Conservation (phyloP, 106 monocot genomes). For the Amphibolis antarctica region DNA sequence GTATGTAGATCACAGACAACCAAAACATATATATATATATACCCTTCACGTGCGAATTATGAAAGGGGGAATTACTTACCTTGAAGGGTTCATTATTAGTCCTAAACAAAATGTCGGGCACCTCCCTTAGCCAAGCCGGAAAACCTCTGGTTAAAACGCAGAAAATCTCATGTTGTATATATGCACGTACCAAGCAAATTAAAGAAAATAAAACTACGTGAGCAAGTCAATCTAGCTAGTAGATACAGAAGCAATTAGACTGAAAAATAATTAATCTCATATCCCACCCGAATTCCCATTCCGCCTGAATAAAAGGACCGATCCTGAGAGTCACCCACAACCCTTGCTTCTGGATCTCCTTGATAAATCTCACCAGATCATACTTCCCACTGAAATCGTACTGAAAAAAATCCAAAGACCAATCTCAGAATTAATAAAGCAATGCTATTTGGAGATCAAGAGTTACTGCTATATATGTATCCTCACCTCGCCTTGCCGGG, state of each 20-base stretch:
- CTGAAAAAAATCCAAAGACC: constrained; percentile 14
- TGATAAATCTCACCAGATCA: constrained; percentile 69
- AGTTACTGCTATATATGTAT: neutral
- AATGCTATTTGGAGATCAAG: no score
- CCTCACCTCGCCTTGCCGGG: constrained; percentile 39
- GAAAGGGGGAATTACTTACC: no score
- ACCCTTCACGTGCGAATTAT: no score
- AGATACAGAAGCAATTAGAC: no score
- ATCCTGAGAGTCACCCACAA: constrained; percentile 52
- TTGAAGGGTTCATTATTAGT: constrained; percentile 79
- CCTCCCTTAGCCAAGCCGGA: constrained; percentile 80
- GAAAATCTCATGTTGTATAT: no score
- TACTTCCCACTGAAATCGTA: constrained; percentile 57
- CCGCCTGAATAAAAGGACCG: constrained; percentile 88
- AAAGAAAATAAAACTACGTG: no score
- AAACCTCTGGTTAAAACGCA: constrained; percentile 42
- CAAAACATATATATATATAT: no score
- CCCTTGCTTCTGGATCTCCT: constrained; percentile 35
- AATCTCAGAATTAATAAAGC: neutral
- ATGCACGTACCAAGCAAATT: no score
- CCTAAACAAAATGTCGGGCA: constrained; percentile 50
- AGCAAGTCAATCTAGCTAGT: no score
- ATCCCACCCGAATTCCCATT: constrained; percentile 74
- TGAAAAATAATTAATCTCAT: no score
- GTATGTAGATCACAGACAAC: no score